Conservation (phyloP, 2,329 filamentous ascomycete species). For the Aspergillus sclerotialis region DNA sequence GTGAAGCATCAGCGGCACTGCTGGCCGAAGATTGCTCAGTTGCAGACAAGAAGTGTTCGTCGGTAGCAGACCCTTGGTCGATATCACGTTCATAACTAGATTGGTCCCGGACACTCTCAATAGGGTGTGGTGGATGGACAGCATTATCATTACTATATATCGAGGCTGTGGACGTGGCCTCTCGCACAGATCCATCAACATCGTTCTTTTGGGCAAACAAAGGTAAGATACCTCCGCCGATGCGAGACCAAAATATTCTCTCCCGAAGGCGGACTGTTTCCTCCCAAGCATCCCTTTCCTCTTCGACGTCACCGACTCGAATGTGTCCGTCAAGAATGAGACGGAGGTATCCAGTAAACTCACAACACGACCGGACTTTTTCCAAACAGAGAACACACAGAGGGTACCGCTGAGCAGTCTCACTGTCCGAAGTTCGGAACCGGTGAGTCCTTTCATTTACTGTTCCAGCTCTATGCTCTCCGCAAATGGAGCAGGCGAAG, state of each 20-base stretch:
- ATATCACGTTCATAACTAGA: slow-evolving; percentile 3
- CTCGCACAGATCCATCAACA: slow-evolving; percentile 10
- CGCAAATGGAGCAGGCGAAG: slow-evolving; percentile 76
- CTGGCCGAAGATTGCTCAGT: slow-evolving; percentile 7
- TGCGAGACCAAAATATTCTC: slow-evolving; percentile 93
- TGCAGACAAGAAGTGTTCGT: slow-evolving; percentile 10
- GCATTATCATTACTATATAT: not conserved
- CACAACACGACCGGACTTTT: slow-evolving; percentile 79
- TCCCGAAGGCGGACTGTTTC: slow-evolving; percentile 85
- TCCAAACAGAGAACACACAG: slow-evolving; percentile 82
- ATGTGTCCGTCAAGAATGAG: slow-evolving; percentile 91
- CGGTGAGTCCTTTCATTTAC: slow-evolving; percentile 72
- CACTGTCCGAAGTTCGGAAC: slow-evolving; percentile 81
- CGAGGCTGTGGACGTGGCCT: slow-evolving; percentile 2
- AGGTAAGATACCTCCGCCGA: slow-evolving; percentile 86
- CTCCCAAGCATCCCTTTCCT: slow-evolving; percentile 86
- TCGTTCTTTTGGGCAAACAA: slow-evolving; percentile 34
- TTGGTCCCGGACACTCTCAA: slow-evolving; percentile 6
- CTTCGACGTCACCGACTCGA: slow-evolving; percentile 73
- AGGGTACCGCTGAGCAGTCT: slow-evolving; percentile 80
- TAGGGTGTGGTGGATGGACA: not conserved
- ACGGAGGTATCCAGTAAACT: slow-evolving; percentile 84
- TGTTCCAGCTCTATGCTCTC: slow-evolving; percentile 67
- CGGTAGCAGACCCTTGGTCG: slow-evolving; percentile 2
- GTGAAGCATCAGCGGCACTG: slow-evolving; percentile 5